Percentiles rank a stretch among this genome's conserved stretches.
phyloP scores from a whole-genome alignment of 1,139 yeast genomes.

The Scheffersomyces lignicola region DNA sequence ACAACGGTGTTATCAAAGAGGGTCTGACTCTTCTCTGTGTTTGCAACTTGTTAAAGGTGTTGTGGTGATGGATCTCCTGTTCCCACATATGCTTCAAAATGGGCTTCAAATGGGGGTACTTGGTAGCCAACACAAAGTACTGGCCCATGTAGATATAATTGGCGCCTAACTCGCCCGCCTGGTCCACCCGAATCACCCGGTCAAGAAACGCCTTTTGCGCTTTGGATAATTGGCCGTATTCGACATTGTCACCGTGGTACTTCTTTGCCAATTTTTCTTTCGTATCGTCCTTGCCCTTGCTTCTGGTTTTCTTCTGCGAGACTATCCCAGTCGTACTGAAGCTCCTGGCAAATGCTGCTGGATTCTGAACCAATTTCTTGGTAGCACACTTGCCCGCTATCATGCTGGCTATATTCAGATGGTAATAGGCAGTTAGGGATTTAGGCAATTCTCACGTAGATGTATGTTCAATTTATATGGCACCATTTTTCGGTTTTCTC shows the following conservation, averaged over 20 bases:
- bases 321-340: too few relatives aligned
- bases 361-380: too few relatives aligned
- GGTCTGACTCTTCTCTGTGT: constrained; percentile 83
- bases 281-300: constrained; percentile 4
- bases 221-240: constrained; percentile 45
- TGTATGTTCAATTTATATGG: too few relatives aligned
- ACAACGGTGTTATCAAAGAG: constrained; percentile 82
- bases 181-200: constrained; percentile 85
- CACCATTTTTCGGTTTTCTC: too few relatives aligned
- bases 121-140: constrained; percentile 68
- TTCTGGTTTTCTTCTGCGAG: too few relatives aligned
- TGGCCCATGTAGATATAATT: constrained; percentile 92
- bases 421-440: too few relatives aligned
- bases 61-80: constrained; percentile 88
- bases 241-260: constrained; percentile 19
- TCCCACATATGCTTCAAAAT: constrained; percentile 96
- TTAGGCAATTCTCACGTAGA: too few relatives aligned
- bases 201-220: constrained; percentile 75
- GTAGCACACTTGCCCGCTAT: too few relatives aligned
- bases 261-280: constrained; percentile 17
- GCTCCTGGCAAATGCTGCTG: too few relatives aligned
- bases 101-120: constrained; percentile 69
- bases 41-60: constrained; percentile 79
- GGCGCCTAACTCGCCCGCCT: constrained; percentile 99
- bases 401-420: too few relatives aligned